Base-by-base conservation (phyloP, 768 basidiomycete species). In the Gloeopeniophorella convolvens region DNA sequence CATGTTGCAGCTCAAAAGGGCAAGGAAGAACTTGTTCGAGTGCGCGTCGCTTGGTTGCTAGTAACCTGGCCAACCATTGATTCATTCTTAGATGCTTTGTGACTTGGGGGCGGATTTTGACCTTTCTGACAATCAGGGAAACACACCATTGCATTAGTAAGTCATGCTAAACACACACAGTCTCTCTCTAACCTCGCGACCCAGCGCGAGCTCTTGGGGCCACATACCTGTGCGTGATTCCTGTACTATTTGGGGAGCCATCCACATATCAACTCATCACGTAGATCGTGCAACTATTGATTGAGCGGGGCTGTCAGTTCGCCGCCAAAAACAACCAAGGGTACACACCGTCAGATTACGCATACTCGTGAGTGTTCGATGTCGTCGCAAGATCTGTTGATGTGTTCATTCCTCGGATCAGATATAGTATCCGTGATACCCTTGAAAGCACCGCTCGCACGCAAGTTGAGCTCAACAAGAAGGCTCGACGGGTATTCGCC, bases 101-200 rank as follows among this genome's bases (percentile, higher is more conserved):
- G 91, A 95, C 68, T 69, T 92, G 16, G 89, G 83, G 5, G 94
- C 93, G 23, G 94, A 96, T 68, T 75, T 85, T 57, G 87, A 96
- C 68, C 68, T 97, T 43, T 75, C 92, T 10, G 94, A 97, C 70
- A 82, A 91, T 54, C 81, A 86, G 68, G 94, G 94, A 39, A 95
- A 96, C 60, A 89, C 91, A 1, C 82, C 94, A 27, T 69, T 97
- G 47, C 94, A 97, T 66, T 93, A 93, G 91, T 94, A 63, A 68
- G 89, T 71, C 27, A 3, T 28, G 42, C n/a, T n/a, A n/a, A 48
- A 28, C 26, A 27, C 33, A 30, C 34, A 43, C 11, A 42, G 8
- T 15, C 12, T n/a, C 16, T 18, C 42, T 20, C 41, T 52, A 49
- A 54, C 51, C 40, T 23, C 42, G 48, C 42, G 49, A 31, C 42